Conservation (phyloP, 2,329 filamentous ascomycete species). For the Trichoderma asperellum region DNA sequence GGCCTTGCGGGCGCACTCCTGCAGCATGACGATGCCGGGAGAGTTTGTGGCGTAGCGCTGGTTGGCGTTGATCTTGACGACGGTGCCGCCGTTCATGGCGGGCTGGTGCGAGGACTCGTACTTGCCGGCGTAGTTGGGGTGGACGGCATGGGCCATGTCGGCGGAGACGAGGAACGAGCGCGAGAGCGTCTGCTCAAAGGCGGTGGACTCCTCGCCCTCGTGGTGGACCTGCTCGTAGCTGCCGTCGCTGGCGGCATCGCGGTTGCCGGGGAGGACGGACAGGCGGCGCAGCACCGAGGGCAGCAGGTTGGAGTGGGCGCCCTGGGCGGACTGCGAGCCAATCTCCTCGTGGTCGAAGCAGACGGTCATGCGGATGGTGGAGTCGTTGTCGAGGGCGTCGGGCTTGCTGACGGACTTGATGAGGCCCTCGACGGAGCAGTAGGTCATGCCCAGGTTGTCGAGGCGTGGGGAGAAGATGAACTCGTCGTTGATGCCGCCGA, state of each 20-base stretch:
- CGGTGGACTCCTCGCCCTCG: slow-evolving; percentile 70
- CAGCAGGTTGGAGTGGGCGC: slow-evolving; percentile 88
- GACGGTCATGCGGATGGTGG: slow-evolving; percentile 84
- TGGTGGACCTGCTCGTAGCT: slow-evolving; percentile 60
- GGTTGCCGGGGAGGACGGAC: slow-evolving; percentile 71
- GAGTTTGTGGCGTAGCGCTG: slow-evolving; percentile 96
- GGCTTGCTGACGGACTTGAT: slow-evolving; percentile 73
- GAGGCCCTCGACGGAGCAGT: slow-evolving; percentile 83
- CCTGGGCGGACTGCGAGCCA: slow-evolving; percentile 88
- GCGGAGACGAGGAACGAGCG: slow-evolving; percentile 93
- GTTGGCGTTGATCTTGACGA: slow-evolving; percentile 98
- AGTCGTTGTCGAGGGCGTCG: slow-evolving; percentile 71
- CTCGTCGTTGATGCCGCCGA: slow-evolving; percentile 90
- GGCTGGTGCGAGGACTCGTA: slow-evolving; percentile 91
- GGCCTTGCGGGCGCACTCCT: slow-evolving; percentile 76
- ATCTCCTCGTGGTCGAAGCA: slow-evolving; percentile 99
- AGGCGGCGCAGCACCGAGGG: slow-evolving; percentile 85
- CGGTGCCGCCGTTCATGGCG: slow-evolving; percentile 93
- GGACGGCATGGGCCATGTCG: slow-evolving; percentile 95
- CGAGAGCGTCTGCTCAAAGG: slow-evolving; percentile 89
- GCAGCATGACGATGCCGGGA: slow-evolving; percentile 88
- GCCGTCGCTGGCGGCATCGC: slow-evolving; percentile 68
- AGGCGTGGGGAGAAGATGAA: slow-evolving; percentile 95
- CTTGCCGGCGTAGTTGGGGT: slow-evolving; percentile 92
- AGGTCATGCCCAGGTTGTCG: slow-evolving; percentile 96